Base-by-base conservation (phyloP, 139 green algal genomes). In the Astrephomene gubernaculifera region DNA sequence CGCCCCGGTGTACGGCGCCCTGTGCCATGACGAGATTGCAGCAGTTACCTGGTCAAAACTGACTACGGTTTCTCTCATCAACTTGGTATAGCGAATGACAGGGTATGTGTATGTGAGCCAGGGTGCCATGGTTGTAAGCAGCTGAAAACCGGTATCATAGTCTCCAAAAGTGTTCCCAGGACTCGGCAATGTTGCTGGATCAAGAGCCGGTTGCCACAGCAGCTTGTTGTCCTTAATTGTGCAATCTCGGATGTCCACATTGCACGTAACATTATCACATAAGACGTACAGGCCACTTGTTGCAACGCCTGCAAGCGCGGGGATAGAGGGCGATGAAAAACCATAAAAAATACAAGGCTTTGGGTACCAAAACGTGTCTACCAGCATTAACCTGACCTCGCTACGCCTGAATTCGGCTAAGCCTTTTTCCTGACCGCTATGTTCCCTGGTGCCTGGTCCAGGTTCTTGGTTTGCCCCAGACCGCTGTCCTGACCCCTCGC, bases 91-190 rank as follows among this genome's bases (percentile, higher is more conserved):
- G 29, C 41, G 7, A 6, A 70, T 10, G 12, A 70, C n/a, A 21
- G 63, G 63, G 21, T 70, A 70, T 10, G n/a, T 70, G 63, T 70
- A 70, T 6, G 63, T 70, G 8, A 70, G 63, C 63, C 63, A 70
- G 9, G 63, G 63, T 4, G 19, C 31, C 63, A 70, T 70, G 24
- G 7, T 8, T 25, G 8, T 19, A 6, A 70, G 19, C 31, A 39
- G 31, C n/a, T 70, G 6, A 8, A 70, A 19, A 43, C 29, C 4
- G 17, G 27, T 9, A 3, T 3, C 33, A 4, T 14, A 2, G 43
- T 22, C 12, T 24, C 2, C 12, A 21, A 17, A 17, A 57, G 14
- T 57, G 14, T 17, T 17, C 12, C 12, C 49, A 57, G 49, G 17
- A n/a, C n/a, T 12, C 49, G 49, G 49, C 17, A 57, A 57, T 25